These are phyloP conservation scores for Diaporthe destruens DNA, from an alignment of 2,329 filamentous ascomycete species.

Conservation along the genomic window DNA sequence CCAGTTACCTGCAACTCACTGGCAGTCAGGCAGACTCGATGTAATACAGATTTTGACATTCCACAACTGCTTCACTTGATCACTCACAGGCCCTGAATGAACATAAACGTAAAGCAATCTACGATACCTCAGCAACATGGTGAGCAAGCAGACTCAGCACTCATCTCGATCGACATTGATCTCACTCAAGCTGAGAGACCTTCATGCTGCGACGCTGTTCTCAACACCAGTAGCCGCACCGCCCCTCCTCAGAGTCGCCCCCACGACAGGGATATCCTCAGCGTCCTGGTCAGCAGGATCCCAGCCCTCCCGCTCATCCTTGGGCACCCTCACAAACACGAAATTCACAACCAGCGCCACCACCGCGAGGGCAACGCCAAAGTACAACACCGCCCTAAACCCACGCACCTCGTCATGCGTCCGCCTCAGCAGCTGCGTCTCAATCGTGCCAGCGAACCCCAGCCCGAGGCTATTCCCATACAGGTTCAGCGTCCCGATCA, in stretches of 20 bases:
- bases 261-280: constrained; percentile 12
- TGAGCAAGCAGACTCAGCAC: no score
- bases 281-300: constrained; percentile 31
- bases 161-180: not conserved
- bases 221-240: constrained; percentile 26
- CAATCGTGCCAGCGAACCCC: constrained; percentile 52
- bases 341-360: constrained; percentile 52
- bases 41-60: not conserved
- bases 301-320: constrained; percentile 55
- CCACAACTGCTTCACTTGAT: not conserved
- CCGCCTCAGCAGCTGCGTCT: constrained; percentile 44
- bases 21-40: not conserved
- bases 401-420: constrained; percentile 48
- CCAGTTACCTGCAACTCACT: no score
- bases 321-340: constrained; percentile 55
- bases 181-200: not conserved
- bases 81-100: no score
- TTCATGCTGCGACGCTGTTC: constrained; percentile 5
- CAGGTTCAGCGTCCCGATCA: constrained; percentile 57
- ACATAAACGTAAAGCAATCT: no score
- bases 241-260: constrained; percentile 1
- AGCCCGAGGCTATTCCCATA: constrained; percentile 51
- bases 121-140: no score
- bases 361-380: constrained; percentile 53
- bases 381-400: constrained; percentile 56